A percentile compares a stretch with the other conserved stretches of the same genome.
Conservation (phyloP, 1,284 basidiomycete species). For the Cutaneotrichosporon sp. region DNA sequence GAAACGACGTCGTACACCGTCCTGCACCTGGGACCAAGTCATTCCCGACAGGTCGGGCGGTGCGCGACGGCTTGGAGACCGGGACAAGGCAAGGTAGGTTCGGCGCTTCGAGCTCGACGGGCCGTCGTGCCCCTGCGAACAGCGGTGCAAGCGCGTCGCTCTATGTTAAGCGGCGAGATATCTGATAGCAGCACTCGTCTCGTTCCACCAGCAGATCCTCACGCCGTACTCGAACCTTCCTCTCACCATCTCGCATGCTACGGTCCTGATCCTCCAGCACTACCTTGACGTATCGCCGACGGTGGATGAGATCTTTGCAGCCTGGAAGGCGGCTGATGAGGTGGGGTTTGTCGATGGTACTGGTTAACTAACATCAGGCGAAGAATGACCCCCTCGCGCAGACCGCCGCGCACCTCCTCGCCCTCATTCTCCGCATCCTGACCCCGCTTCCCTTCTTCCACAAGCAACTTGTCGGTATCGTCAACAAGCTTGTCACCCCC, state of each 20-base stretch:
- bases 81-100: conserved; percentile 46
- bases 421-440: conserved; percentile 47
- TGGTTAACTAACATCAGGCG: conserved; percentile 24
- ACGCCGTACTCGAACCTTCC: conserved; percentile 46
- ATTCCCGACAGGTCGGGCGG: conserved; percentile 43
- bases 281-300: conserved; percentile 51
- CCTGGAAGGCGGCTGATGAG: conserved; percentile 49
- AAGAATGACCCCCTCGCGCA: conserved; percentile 45
- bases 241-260: conserved; percentile 46
- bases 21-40: conserved; percentile 39
- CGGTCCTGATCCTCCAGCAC: conserved; percentile 51
- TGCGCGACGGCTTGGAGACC: conserved; percentile 44
- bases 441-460: conserved; percentile 53
- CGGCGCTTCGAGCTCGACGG: background rate
- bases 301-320: conserved; percentile 50
- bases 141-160: background rate
- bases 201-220: conserved; percentile 52
- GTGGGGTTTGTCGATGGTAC: conserved; percentile 27
- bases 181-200: conserved; percentile 42
- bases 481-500: conserved; percentile 43
- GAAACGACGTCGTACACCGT: conserved; percentile 29
- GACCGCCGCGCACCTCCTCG: conserved; percentile 42
- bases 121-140: background rate
- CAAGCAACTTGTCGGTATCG: conserved; percentile 41
- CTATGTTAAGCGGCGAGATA: too few relatives aligned